Evolutionary conservation across 306 rosid genomes (phyloP).

Genomic region (Fragaria vesca): DNA sequence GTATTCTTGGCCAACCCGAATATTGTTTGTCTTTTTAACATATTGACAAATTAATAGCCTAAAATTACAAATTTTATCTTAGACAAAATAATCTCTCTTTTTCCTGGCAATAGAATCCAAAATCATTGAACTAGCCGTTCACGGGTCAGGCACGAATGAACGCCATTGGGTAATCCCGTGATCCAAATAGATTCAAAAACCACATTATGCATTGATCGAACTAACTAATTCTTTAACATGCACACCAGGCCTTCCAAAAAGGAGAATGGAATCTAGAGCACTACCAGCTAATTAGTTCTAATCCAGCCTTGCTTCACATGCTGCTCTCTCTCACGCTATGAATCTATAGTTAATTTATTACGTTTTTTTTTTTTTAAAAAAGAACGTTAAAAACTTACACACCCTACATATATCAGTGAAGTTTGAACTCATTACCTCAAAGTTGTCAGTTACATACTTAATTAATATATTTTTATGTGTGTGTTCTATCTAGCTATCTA

Average conservation of each 20-base stretch:
- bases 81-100: neutral
- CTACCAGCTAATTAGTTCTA: constrained; percentile 17
- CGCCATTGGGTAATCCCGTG: constrained; percentile 25
- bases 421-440: too few species aligned
- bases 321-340: neutral
- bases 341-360: neutral
- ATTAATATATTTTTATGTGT: neutral
- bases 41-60: neutral
- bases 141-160: constrained; percentile 14
- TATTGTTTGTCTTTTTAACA: neutral
- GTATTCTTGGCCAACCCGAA: neutral
- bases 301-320: constrained; percentile 21
- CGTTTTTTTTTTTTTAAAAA: neutral
- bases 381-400: too few species aligned
- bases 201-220: neutral
- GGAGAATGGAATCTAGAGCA: constrained; percentile 26
- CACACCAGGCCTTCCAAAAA: neutral
- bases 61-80: neutral
- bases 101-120: neutral
- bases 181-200: constrained; percentile 13
- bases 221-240: neutral
- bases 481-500: too few species aligned
- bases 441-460: neutral
- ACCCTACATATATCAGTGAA: too few species aligned
- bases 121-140: constrained; percentile 2